phyloP scores from a whole-genome alignment of 2,329 filamentous ascomycete species.

The Alternaria sp. region DNA sequence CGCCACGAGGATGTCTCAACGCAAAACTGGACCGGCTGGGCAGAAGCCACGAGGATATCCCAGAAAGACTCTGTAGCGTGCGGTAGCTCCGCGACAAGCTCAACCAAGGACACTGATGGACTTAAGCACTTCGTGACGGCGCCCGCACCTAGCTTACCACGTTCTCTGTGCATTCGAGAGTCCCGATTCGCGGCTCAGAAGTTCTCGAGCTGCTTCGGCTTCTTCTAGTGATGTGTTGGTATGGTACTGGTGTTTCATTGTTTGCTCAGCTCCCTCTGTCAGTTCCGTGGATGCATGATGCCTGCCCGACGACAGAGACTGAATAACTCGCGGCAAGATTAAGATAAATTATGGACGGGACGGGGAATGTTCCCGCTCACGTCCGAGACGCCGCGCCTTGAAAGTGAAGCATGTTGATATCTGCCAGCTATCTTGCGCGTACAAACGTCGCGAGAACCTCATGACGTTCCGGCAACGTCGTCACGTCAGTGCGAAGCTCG shows the following conservation, averaged over 20 bases:
- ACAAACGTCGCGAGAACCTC: not conserved
- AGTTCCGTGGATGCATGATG: not conserved
- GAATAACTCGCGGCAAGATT: not conserved
- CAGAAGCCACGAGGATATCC: not conserved
- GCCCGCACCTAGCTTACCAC: not conserved
- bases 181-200: not conserved
- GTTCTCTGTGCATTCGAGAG: not conserved
- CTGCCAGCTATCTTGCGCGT: not conserved
- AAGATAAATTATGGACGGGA: not conserved
- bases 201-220: not conserved
- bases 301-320: not conserved
- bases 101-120: not conserved
- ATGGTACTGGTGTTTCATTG: not conserved
- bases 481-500: not conserved
- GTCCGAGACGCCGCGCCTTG: not conserved
- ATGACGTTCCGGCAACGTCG: not conserved
- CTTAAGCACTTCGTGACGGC: not conserved
- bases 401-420: not conserved
- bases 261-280: not conserved
- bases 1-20: not conserved
- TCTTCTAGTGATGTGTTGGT: not conserved
- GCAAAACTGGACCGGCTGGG: not conserved
- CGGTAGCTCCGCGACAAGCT: not conserved
- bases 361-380: not conserved
- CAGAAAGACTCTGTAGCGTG: not conserved